Evolutionary conservation across 2,329 filamentous ascomycete species (phyloP).

Genomic region (Ascochyta clinopodiicola): DNA sequence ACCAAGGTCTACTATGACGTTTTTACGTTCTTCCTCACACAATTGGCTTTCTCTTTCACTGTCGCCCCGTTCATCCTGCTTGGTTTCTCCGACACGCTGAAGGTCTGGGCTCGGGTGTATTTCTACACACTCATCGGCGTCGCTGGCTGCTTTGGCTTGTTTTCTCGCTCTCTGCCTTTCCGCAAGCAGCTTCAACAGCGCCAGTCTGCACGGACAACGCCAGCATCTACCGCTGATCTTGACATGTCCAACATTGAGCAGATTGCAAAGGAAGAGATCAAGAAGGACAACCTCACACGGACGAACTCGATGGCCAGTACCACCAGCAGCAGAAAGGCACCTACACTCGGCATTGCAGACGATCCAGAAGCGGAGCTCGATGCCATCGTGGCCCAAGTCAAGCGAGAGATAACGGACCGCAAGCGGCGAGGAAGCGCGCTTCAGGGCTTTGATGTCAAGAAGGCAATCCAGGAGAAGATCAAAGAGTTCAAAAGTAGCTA

Average conservation of each 20-base stretch:
- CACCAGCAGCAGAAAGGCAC: slow-evolving; percentile 60
- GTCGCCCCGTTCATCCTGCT: slow-evolving; percentile 87
- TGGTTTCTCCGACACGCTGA: slow-evolving; percentile 70
- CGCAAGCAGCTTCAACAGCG: slow-evolving; percentile 50
- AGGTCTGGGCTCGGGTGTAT: slow-evolving; percentile 84
- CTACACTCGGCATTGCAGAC: slow-evolving; percentile 77
- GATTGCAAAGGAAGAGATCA: slow-evolving; percentile 43
- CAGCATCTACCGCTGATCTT: slow-evolving; percentile 29
- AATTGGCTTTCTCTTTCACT: slow-evolving; percentile 82
- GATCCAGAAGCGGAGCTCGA: slow-evolving; percentile 78
- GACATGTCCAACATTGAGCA: slow-evolving; percentile 37
- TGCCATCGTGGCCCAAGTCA: slow-evolving; percentile 78
- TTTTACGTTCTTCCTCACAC: slow-evolving; percentile 75
- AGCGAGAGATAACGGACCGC: slow-evolving; percentile 71
- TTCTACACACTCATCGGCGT: slow-evolving; percentile 82
- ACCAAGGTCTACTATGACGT: slow-evolving; percentile 88
- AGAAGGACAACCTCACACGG: slow-evolving; percentile 51
- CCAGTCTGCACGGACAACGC: slow-evolving; percentile 30
- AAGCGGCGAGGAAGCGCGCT: slow-evolving; percentile 52
- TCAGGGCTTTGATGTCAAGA: slow-evolving; percentile 45
- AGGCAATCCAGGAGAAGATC: slow-evolving; percentile 46
- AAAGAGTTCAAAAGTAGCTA: slow-evolving; percentile 36
- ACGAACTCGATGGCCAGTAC: slow-evolving; percentile 62
- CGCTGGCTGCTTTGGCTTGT: slow-evolving; percentile 71
- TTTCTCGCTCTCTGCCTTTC: slow-evolving; percentile 77